Evolutionary conservation across 2,329 filamentous ascomycete species (phyloP), one percentile per base, ranked within the genome.

Genomic region (Venturia oleaginea): DNA sequence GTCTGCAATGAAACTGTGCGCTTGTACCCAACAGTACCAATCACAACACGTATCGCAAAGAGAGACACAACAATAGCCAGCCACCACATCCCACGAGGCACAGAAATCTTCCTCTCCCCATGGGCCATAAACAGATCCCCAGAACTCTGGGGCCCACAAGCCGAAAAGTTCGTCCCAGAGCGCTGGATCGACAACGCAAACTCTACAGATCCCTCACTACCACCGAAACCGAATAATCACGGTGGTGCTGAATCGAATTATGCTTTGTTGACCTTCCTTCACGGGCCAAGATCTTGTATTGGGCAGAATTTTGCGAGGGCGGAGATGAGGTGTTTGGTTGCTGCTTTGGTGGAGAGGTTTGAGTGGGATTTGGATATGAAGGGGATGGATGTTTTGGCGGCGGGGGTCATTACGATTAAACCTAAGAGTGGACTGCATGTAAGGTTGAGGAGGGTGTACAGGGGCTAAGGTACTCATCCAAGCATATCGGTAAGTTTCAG

Each of bases 1-100:
- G 76, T 80, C 66, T 79, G 76, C 70, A 77, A 78, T 67, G 79
- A 77, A 68, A 71, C 72, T 17, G 69, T 76, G 2, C 75, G 75
- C 37, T 67, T 77, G 8, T 77, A 71, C 66, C 75, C 75, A 19
- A 75, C 74, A 2, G 72, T 77, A 19, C 74, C 75, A 19, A 67
- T 72, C 15, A 69, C 71, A 3, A 67, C 71, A 5, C 74, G 75
- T 32, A 57, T 71, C 48, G 68, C 74, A 4, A 67, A 71, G 13
- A 70, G 73, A 27, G 69, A 73, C 62, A 76, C 74, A 11, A 68
- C 66, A 8, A 68, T 77, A 30, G 68, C 66, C 34, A 73, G 71
- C n/a, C 70, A 75, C 7, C 67, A 68, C 63, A 71, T 81, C 11
- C 78, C 77, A 2, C 71, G 69, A 34, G 74, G 73, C 30, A 79